Evolutionary conservation across 2,329 filamentous ascomycete genomes (phyloP), one percentile per base, ranked within the genome.

Genomic region (Aspergillus luchuensis): DNA sequence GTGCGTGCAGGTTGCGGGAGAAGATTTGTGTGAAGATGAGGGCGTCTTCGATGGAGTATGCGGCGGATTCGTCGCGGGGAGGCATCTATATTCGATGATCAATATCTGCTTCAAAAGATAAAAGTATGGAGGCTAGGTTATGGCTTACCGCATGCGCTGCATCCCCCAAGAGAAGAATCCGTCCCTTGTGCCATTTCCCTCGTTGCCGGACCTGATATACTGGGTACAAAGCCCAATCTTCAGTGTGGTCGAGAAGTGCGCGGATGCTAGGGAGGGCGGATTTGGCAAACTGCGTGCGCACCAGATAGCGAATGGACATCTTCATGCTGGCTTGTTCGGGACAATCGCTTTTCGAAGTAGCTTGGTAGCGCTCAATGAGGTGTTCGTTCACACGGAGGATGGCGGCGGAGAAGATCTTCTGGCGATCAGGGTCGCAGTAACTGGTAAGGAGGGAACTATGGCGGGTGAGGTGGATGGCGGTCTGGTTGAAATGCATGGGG

Each of bases 111-210:
- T 23, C 2, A 4, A 23, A 17, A 19, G 5, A 3, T 11, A 15
- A 28, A 17, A 19, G 8, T 11, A 7, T 11, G 8, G 23, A 5
- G n/a, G 17, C 3, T 7, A 47, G 30, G 57, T 17, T 36, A 28
- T 5, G 8, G 71, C 73, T 60, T 67, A 78, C 76, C 43, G 77
- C 77, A 59, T 80, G 78, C 1, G 76, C 78, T 6, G 78, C 77
- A 69, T 80, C 78, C 4, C 78, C 78, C 6, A 80, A 61, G 10
- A 80, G 61, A n/a, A 80, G 67, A 13, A 75, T 71, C 5, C 73
- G 65, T 6, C 72, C 71, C 7, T 69, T 73, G 39, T 62, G 68
- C 77, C 77, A 79, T 21, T 67, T 69, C 15, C 77, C 75, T 5
- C 72, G 68, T 2, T 71, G 69, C 0, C 69, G 69, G 6, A 79